Percentiles rank a stretch among this genome's conserved stretches.
Conservation (phyloP, 1,284 basidiomycete species). For the Thecaphora frezii region DNA sequence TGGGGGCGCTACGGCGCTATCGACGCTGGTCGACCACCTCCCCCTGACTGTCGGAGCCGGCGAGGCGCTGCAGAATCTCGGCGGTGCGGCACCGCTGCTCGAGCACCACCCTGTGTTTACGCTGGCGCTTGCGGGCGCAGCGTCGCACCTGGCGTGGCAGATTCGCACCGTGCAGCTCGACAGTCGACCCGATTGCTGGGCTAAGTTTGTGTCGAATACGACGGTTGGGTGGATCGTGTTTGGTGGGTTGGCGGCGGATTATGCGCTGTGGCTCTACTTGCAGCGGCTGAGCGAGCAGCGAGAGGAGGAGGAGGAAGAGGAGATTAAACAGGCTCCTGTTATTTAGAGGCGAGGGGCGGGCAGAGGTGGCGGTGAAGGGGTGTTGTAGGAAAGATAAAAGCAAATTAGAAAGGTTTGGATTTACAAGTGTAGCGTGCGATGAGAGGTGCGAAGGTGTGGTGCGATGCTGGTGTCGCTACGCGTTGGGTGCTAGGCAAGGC, state of each 20-base stretch:
- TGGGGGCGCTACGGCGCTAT: background rate
- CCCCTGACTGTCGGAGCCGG: no score
- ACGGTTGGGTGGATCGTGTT: slow-evolving; percentile 87
- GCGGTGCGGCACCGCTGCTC: slow-evolving; percentile 6
- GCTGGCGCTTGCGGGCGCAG: slow-evolving; percentile 72
- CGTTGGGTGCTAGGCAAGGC: no score
- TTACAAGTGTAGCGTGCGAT: no score
- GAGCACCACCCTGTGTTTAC: slow-evolving; percentile 70
- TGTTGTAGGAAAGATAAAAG: no score
- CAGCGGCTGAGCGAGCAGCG: slow-evolving; percentile 1
- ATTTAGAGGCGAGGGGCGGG: no score
- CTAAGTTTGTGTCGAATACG: slow-evolving; percentile 83
- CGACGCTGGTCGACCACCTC: background rate
- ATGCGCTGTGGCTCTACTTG: slow-evolving; percentile 59
- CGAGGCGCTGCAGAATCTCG: slow-evolving; percentile 8
- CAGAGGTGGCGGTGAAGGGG: no score
- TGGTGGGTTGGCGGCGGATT: slow-evolving; percentile 80
- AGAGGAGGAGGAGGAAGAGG: background rate
- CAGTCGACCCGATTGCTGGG: slow-evolving; percentile 81
- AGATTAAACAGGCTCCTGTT: no score
- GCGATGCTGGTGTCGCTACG: no score
- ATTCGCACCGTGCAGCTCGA: slow-evolving; percentile 73
- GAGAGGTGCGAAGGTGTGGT: no score
- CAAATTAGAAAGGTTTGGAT: no score
- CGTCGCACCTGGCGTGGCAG: slow-evolving; percentile 78